Conservation (phyloP, 148 eudicot species). For the Vaccinium myrtillus region DNA sequence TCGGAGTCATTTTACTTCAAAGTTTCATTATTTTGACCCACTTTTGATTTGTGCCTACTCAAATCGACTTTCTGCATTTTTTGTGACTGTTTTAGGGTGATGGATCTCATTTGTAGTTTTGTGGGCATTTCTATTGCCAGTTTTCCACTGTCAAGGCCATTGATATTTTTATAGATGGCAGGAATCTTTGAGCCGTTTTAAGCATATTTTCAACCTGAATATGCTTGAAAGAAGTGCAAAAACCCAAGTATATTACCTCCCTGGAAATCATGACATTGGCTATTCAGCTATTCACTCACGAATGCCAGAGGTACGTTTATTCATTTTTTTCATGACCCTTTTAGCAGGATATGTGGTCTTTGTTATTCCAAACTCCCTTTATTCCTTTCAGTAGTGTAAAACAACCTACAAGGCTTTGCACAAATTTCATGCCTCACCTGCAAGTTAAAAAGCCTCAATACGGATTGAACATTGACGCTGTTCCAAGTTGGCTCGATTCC, state of each 20-base stretch:
- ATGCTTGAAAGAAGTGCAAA: slow-evolving; percentile 41
- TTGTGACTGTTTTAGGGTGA: not conserved
- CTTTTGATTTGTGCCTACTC: not conserved
- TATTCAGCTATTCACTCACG: slow-evolving; percentile 55
- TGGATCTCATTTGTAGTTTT: not conserved
- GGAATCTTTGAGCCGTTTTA: slow-evolving; percentile 78
- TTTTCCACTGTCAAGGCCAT: slow-evolving; percentile 14
- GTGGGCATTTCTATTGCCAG: not conserved
- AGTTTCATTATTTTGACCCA: not conserved
- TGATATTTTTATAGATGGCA: slow-evolving; percentile 64
- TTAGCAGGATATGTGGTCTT: not conserved
- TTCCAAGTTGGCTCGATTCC: not conserved
- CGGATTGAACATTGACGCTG: not conserved
- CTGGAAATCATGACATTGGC: slow-evolving; percentile 95
- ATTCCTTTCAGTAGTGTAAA: slow-evolving; percentile 6
- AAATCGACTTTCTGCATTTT: not conserved
- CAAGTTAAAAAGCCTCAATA: not conserved
- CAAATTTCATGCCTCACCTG: not conserved
- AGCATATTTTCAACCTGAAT: slow-evolving; percentile 75
- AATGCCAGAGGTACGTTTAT: slow-evolving; percentile 59
- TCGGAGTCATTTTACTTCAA: not conserved
- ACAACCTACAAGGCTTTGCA: not conserved
- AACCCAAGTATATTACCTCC: slow-evolving; percentile 51
- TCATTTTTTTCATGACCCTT: slow-evolving; percentile 9
- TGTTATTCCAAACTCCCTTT: not conserved